A percentile compares a stretch with the other conserved stretches of the same genome.
phyloP scores from a whole-genome alignment of 192 early-diverging fungal genomes.

The Coemansia sp. region DNA sequence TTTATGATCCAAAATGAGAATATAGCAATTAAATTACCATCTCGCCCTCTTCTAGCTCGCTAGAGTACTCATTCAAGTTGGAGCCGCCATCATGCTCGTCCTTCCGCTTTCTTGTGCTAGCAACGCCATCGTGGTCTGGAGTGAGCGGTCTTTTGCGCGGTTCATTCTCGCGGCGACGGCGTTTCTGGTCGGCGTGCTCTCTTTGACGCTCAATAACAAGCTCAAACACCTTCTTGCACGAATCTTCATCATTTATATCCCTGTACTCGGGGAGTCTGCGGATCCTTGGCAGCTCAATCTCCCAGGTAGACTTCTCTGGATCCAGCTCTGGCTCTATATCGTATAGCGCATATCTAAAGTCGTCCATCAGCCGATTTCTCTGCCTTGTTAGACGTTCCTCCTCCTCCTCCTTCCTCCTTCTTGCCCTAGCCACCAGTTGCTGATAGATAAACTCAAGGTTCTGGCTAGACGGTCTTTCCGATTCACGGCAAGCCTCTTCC shows the following conservation, averaged over 20 bases:
- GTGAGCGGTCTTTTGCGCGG: slow-evolving; percentile 31
- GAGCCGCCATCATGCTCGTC: neutral
- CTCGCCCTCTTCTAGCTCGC: slow-evolving; percentile 51
- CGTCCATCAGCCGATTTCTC: slow-evolving; percentile 72
- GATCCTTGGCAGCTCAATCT: slow-evolving; percentile 52
- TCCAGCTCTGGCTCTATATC: slow-evolving; percentile 63
- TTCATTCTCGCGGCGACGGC: slow-evolving; percentile 20
- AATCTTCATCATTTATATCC: slow-evolving; percentile 65
- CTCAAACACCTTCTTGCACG: slow-evolving; percentile 72
- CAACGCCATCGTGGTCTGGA: slow-evolving; percentile 10
- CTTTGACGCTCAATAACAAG: slow-evolving; percentile 65
- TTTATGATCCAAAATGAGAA: neutral
- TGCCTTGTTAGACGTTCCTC: slow-evolving; percentile 67
- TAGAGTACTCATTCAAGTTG: neutral
- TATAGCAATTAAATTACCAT: slow-evolving; percentile 22
- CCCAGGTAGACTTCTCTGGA: slow-evolving; percentile 65
- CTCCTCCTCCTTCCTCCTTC: slow-evolving; percentile 67
- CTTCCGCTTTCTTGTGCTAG: neutral
- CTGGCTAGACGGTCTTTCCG: neutral
- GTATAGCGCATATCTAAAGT: slow-evolving; percentile 73
- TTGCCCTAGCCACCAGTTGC: slow-evolving; percentile 63
- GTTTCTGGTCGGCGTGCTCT: slow-evolving; percentile 35
- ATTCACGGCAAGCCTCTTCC: neutral
- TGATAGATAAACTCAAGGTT: slow-evolving; percentile 36
- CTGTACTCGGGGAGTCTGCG: slow-evolving; percentile 58